Conservation (phyloP, 2,329 filamentous ascomycete species). For the Ascosphaera apis region DNA sequence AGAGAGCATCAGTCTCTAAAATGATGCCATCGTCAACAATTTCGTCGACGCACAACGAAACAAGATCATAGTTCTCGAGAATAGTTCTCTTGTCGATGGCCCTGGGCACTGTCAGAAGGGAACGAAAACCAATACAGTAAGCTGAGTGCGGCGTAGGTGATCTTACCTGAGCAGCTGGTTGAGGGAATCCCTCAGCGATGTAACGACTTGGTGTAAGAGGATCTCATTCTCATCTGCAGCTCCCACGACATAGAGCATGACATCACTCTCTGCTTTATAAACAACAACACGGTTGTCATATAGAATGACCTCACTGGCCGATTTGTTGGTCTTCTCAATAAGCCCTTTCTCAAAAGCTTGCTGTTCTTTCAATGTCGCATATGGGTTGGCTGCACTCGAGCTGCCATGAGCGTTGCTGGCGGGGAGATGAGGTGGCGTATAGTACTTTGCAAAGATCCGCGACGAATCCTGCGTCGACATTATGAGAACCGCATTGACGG, state of each 20-base stretch:
- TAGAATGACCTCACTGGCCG: slow-evolving; percentile 84
- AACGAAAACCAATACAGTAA: neutral
- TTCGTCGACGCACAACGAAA: slow-evolving; percentile 84
- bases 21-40: slow-evolving; percentile 91
- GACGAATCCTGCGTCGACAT: slow-evolving; percentile 71
- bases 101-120: slow-evolving; percentile 24
- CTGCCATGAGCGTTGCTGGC: slow-evolving; percentile 33
- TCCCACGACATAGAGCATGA: slow-evolving; percentile 89
- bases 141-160: slow-evolving; percentile 2
- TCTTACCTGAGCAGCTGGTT: slow-evolving; percentile 82
- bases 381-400: slow-evolving; percentile 46
- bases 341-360: slow-evolving; percentile 94
- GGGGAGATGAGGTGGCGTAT: slow-evolving; percentile 45
- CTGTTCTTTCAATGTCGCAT: slow-evolving; percentile 75
- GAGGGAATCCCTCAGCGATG: slow-evolving; percentile 74
- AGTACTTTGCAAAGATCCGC: slow-evolving; percentile 89
- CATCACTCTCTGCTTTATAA: slow-evolving; percentile 94
- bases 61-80: slow-evolving; percentile 94
- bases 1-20: slow-evolving; percentile 86
- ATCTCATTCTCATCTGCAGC: slow-evolving; percentile 90
- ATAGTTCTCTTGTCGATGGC: slow-evolving; percentile 94
- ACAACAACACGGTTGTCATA: slow-evolving; percentile 93
- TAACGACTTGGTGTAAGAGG: slow-evolving; percentile 77
- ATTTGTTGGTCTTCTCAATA: slow-evolving; percentile 86
- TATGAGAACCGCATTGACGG: slow-evolving; percentile 55